Conservation (phyloP, 202 grass and related monocot genomes). For the Cymbopogon flexuosus region DNA sequence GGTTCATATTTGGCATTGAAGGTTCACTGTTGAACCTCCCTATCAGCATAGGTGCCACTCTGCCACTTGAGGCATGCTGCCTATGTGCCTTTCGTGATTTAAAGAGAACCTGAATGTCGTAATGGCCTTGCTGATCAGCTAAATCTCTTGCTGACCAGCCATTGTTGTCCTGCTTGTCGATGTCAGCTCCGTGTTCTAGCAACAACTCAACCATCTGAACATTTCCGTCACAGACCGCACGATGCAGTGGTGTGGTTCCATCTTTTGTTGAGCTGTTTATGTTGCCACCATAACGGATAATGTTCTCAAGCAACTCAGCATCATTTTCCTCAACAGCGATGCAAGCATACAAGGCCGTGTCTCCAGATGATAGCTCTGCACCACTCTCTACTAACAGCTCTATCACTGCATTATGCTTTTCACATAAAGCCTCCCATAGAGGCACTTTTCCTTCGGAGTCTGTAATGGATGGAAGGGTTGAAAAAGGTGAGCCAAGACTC, state of each 20-base stretch:
- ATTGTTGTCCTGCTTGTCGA: constrained; percentile 44
- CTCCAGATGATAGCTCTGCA: constrained; percentile 59
- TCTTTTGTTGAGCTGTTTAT: constrained; percentile 51
- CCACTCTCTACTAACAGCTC: constrained; percentile 44
- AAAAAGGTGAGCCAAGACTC: neutral
- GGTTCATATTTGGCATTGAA: constrained; percentile 32
- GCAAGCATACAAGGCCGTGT: constrained; percentile 51
- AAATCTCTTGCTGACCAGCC: constrained; percentile 61
- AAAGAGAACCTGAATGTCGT: constrained; percentile 69
- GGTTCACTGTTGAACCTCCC: constrained; percentile 67
- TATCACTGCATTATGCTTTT: constrained; percentile 47
- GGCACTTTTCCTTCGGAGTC: constrained; percentile 80
- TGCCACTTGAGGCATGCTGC: neutral
- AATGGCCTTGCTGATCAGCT: constrained; percentile 80
- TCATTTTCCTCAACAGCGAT: constrained; percentile 62
- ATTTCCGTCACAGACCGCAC: constrained; percentile 72
- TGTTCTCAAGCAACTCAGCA: constrained; percentile 48
- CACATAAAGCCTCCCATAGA: constrained; percentile 73
- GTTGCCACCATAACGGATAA: constrained; percentile 50
- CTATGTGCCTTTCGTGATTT: constrained; percentile 26
- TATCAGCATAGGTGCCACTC: constrained; percentile 17
- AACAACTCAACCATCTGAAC: constrained; percentile 55
- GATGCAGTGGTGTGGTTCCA: constrained; percentile 60
- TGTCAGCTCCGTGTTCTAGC: constrained; percentile 55
- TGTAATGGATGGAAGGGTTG: constrained; percentile 32